These are phyloP conservation scores for Daldinia decipiens DNA, from an alignment of 495 filamentous ascomycete genomes.

Conservation along the genomic window DNA sequence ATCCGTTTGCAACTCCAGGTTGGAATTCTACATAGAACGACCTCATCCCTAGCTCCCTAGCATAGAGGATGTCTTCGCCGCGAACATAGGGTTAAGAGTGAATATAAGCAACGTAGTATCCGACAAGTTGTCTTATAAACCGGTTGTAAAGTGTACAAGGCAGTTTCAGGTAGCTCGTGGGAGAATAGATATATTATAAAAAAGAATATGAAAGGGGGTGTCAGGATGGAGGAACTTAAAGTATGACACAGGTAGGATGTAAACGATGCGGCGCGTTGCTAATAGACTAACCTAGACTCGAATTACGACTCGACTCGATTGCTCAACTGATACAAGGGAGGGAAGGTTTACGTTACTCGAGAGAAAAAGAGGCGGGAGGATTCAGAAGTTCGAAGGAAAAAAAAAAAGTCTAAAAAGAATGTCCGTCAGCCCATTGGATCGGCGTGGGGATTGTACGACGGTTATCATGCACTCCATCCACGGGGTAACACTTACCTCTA, in stretches of 20 bases:
- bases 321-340: not conserved
- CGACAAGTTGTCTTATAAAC: conserved; percentile 11
- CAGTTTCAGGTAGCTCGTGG: conserved; percentile 9
- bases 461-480: conserved; percentile 36
- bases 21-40: conserved; percentile 33
- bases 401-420: conserved; percentile 9
- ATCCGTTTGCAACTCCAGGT: conserved; percentile 21
- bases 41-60: conserved; percentile 38
- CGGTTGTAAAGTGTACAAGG: conserved; percentile 10
- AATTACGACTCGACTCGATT: not conserved
- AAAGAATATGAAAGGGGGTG: conserved; percentile 9
- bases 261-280: conserved; percentile 7
- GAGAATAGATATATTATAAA: conserved; percentile 14
- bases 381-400: conserved; percentile 13
- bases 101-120: conserved; percentile 18
- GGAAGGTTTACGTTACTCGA: conserved; percentile 3
- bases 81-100: conserved; percentile 12
- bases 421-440: conserved; percentile 23
- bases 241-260: conserved; percentile 12
- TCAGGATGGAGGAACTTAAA: conserved; percentile 8
- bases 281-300: not conserved
- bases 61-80: conserved; percentile 26
- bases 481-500: conserved; percentile 17
- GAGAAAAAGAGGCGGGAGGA: conserved; percentile 36
- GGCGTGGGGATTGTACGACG: conserved; percentile 33